Evolutionary conservation across 257 asterid species (phyloP).

Genomic region (Solanum infundibuliforme): DNA sequence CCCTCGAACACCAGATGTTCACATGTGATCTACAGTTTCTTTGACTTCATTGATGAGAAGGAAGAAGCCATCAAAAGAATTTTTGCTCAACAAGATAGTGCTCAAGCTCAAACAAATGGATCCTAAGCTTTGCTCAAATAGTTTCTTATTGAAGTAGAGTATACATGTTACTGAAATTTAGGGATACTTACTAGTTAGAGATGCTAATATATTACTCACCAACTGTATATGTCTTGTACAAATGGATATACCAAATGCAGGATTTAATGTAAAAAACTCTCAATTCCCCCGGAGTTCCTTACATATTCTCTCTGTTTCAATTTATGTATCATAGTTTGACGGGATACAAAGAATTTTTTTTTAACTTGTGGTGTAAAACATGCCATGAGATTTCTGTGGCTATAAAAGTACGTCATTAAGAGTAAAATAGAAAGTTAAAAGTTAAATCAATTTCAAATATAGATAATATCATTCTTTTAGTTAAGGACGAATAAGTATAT

Average conservation of each 20-base stretch:
- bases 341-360: rapidly evolving
- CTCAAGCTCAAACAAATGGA: constrained; percentile 3
- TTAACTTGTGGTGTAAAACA: background rate
- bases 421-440: background rate
- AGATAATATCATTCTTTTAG: background rate
- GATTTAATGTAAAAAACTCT: background rate
- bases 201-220: background rate
- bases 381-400: background rate
- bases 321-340: background rate
- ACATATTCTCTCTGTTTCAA: background rate
- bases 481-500: background rate
- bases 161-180: background rate
- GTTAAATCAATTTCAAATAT: background rate
- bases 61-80: constrained; percentile 28
- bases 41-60: constrained; percentile 31
- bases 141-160: background rate
- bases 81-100: constrained; percentile 14
- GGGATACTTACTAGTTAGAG: background rate
- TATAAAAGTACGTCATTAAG: background rate
- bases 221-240: background rate
- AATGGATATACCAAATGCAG: background rate
- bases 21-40: constrained; percentile 11
- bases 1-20: constrained; percentile 8
- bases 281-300: background rate
- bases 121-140: background rate